Evolutionary conservation across 1,284 basidiomycete genomes (phyloP).

Genomic region (Apiotrichum gracile): DNA sequence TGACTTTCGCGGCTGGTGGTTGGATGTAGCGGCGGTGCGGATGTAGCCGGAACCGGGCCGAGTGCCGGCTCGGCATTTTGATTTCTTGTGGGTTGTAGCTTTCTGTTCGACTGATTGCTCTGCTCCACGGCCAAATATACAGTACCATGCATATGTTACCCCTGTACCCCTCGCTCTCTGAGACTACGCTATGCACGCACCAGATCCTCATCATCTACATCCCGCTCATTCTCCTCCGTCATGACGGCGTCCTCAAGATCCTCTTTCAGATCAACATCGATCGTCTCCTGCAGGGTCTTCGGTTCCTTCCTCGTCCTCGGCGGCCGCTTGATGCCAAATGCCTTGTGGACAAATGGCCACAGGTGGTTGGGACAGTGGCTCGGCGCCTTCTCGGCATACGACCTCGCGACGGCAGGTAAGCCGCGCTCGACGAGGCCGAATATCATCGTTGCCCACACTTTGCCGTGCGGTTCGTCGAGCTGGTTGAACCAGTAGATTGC

Average conservation of each 20-base stretch:
- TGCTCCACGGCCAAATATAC: too few relatives aligned
- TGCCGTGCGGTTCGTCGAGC: neutral
- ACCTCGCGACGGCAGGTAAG: neutral
- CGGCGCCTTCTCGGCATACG: neutral
- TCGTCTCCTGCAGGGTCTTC: neutral
- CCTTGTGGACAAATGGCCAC: neutral
- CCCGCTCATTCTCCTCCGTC: too few relatives aligned
- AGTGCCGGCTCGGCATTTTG: too few relatives aligned
- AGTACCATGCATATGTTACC: too few relatives aligned
- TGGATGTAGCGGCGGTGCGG: too few relatives aligned
- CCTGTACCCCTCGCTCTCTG: too few relatives aligned
- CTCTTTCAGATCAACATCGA: neutral
- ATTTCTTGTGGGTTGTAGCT: too few relatives aligned
- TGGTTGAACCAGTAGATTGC: slow-evolving; percentile 2
- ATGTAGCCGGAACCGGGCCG: too few relatives aligned
- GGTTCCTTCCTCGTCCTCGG: neutral
- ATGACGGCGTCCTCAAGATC: neutral
- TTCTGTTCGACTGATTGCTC: too few relatives aligned
- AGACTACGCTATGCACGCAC: too few relatives aligned
- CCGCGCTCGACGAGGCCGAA: neutral
- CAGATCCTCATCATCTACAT: neutral
- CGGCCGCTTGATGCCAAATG: neutral
- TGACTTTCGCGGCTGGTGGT: too few relatives aligned
- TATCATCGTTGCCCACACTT: neutral
- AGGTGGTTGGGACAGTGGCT: neutral